Base-by-base conservation (phyloP, 2,329 filamentous ascomycete genomes). In the Aspergillus clavatus region DNA sequence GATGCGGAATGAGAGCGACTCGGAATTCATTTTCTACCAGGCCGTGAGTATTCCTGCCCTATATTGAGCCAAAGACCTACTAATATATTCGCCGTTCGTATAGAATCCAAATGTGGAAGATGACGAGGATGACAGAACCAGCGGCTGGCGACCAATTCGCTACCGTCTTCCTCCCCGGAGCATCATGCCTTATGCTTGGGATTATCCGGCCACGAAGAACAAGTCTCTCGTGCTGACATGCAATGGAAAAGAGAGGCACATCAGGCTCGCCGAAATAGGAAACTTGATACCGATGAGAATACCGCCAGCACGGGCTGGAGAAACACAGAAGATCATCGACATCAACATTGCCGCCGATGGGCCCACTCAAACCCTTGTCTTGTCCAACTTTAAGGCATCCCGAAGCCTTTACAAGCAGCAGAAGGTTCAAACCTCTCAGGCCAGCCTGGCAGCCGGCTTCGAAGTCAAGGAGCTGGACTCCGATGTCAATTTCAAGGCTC, bases 111-210 rank as follows among this genome's bases (percentile, higher is more conserved):
- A 91, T 57, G 73, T 95, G 7, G 90, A 95, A 48, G 90, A 97
- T 51, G 90, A 96, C 48, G 90, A 91, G 44, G 77, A 78, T 4
- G 87, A 96, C 59, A 76, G 70, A 43, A 73, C 83, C 45, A 90
- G 87, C 42, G 88, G 89, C 3, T 98, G 93, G 88, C 86, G 87
- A 53, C 90, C 89, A 2, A 88, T 98, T 50, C 80, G 89, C 42
- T 98, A 98, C 69, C 85, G 91, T 24, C 75, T 98, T 23, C 94
- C 94, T 2, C 84, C 91, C 10, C 80, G 93, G 48, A 97, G 91
- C 67, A 96, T 98, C 67, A 98, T 98, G 93, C 93, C 94, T 0
- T 98, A 98, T 61, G 91, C 93, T 1, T 98, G 93, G 93, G 94
- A 98, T 63, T 98, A 95, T 69, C 94, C 93, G 1, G 91, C 93